These are phyloP conservation scores for Novakomyces olei DNA, from an alignment of 805 yeast genomes.

Conservation along the genomic window DNA sequence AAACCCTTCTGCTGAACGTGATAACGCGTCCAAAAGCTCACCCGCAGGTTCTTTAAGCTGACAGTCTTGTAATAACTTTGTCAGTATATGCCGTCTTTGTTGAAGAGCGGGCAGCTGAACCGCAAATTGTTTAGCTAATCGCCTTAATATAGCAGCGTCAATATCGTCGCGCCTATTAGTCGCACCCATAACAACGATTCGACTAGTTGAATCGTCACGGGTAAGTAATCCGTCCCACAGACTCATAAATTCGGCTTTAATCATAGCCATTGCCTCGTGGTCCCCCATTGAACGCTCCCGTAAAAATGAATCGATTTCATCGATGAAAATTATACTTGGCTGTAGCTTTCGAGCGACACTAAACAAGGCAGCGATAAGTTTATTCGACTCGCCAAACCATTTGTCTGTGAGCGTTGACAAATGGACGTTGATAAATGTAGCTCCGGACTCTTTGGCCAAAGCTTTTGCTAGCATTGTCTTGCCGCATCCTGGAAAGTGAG, in stretches of 20 bases:
- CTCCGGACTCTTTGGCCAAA: conserved; percentile 80
- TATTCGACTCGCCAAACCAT: conserved; percentile 91
- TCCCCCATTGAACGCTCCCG: conserved; percentile 66
- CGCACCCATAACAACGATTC: conserved; percentile 78
- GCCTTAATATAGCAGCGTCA: conserved; percentile 74
- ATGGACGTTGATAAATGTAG: conserved; percentile 80
- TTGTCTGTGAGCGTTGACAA: conserved; percentile 92
- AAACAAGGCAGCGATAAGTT: conserved; percentile 75
- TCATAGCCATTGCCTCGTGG: conserved; percentile 85
- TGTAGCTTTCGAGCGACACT: conserved; percentile 85
- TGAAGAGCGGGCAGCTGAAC: conserved; percentile 45
- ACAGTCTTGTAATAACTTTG: conserved; percentile 46
- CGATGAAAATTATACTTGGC: conserved; percentile 85
- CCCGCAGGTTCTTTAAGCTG: conserved; percentile 25
- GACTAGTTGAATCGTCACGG: conserved; percentile 34
- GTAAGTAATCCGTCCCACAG: conserved; percentile 84
- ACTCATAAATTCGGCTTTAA: conserved; percentile 94
- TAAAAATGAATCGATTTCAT: conserved; percentile 89
- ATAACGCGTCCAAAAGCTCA: background rate
- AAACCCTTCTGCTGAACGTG: conserved; percentile 33
- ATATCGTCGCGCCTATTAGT: conserved; percentile 84
- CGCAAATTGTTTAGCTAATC: conserved; percentile 78
- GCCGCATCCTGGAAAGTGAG: conserved; percentile 96
- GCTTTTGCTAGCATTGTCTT: conserved; percentile 90
- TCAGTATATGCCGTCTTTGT: conserved; percentile 50